A percentile compares a stretch with the other conserved stretches of the same genome.
phyloP scores from a whole-genome alignment of 1,139 yeast genomes.

The Pneumocystis canis region DNA sequence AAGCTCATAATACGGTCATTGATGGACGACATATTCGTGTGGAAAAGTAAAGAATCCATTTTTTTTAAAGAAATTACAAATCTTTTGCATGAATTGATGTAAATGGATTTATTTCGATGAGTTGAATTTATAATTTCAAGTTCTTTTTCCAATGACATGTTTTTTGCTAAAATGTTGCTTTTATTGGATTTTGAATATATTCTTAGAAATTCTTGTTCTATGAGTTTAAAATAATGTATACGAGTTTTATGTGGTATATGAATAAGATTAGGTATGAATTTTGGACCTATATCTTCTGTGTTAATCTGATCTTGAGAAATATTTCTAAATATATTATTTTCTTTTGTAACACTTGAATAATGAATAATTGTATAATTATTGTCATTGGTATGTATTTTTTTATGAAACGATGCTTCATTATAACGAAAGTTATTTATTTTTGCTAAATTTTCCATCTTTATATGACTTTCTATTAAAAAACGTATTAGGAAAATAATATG shows the following conservation, averaged over 20 bases:
- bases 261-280: not conserved
- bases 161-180: not conserved
- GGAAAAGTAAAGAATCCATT: slow-evolving; percentile 33
- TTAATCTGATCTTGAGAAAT: not conserved
- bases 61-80: not conserved
- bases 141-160: not conserved
- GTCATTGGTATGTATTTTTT: not conserved
- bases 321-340: not conserved
- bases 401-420: not conserved
- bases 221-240: not conserved
- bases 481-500: too few species aligned
- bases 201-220: not conserved
- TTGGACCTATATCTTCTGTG: not conserved
- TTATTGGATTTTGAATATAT: not conserved
- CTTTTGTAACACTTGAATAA: not conserved
- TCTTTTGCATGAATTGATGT: not conserved
- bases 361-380: not conserved
- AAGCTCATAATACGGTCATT: slow-evolving; percentile 53
- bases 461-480: too few species aligned
- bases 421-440: not conserved
- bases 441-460: too few species aligned
- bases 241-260: not conserved
- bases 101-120: not conserved
- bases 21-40: slow-evolving; percentile 70
- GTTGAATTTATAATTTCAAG: not conserved